phyloP scores from a whole-genome alignment of 2,329 filamentous ascomycete genomes.

The Trichoderma hamatum region DNA sequence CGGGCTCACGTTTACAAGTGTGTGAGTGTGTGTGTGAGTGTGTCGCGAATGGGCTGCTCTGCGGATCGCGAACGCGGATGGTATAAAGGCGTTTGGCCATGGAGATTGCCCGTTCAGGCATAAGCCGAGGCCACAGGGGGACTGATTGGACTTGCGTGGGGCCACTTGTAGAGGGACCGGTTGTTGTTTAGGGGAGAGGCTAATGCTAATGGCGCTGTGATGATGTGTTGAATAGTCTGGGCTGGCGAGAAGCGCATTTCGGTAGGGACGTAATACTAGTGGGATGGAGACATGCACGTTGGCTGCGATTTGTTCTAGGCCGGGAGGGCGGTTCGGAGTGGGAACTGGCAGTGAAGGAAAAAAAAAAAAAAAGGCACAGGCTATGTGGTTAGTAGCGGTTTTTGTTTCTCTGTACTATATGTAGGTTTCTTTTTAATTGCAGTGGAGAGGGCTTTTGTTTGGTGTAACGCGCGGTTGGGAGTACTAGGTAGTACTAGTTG shows the following conservation, averaged over 20 bases:
- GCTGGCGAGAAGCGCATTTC: not conserved
- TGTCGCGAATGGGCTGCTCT: not conserved
- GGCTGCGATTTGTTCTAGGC: not conserved
- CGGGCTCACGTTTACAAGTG: not conserved
- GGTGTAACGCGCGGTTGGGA: not conserved
- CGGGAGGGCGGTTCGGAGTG: not conserved
- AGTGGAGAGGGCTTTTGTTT: not conserved
- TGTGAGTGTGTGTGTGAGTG: not conserved
- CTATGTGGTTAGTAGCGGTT: not conserved
- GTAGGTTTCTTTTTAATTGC: not conserved
- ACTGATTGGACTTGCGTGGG: not conserved
- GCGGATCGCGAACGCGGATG: conserved; percentile 11
- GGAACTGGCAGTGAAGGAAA: not conserved
- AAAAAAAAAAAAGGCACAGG: not conserved
- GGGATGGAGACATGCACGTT: not conserved
- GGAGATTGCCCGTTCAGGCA: conserved; percentile 13
- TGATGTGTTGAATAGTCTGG: not conserved
- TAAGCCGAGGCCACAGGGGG: conserved; percentile 4
- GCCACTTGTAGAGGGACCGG: not conserved
- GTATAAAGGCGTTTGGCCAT: not conserved
- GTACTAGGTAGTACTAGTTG: too few species aligned
- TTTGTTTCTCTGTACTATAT: not conserved
- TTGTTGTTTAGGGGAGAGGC: conserved; percentile 1
- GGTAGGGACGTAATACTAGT: not conserved
- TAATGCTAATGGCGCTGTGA: not conserved